phyloP scores from a whole-genome alignment of 768 basidiomycete genomes.

The Leccinum boreale region DNA sequence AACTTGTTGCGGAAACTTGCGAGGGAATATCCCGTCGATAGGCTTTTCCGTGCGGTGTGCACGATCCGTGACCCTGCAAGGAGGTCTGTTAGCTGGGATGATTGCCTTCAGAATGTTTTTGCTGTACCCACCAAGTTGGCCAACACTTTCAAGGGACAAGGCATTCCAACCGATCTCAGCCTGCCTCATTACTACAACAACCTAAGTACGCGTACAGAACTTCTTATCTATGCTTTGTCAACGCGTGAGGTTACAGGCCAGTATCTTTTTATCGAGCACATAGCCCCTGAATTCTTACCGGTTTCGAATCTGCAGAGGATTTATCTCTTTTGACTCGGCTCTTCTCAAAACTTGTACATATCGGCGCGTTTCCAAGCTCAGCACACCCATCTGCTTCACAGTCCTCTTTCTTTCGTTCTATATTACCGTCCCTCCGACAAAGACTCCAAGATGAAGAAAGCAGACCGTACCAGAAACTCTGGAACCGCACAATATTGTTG shows the following conservation, averaged over 20 bases:
- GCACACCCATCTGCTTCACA: conserved; percentile 53
- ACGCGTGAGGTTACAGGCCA: conserved; percentile 39
- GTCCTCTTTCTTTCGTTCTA: conserved; percentile 64
- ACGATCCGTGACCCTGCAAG: conserved; percentile 20
- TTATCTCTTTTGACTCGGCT: conserved; percentile 47
- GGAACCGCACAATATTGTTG: conserved; percentile 44
- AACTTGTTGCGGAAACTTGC: conserved; percentile 52
- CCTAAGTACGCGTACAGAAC: conserved; percentile 51
- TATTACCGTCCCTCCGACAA: conserved; percentile 46
- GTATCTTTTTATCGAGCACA: conserved; percentile 16
- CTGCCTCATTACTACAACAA: conserved; percentile 54
- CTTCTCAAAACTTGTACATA: conserved; percentile 61
- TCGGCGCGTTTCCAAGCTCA: conserved; percentile 60
- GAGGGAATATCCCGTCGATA: conserved; percentile 64
- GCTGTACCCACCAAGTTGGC: conserved; percentile 75
- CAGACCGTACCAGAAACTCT: conserved; percentile 44
- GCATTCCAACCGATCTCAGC: conserved; percentile 48
- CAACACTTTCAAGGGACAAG: conserved; percentile 55
- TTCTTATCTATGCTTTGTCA: conserved; percentile 46
- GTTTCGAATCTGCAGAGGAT: conserved; percentile 34
- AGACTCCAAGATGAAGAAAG: conserved; percentile 29
- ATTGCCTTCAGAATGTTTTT: conserved; percentile 62
- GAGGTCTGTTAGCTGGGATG: conserved; percentile 62
- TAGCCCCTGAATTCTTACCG: conserved; percentile 7
- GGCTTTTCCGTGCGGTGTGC: conserved; percentile 56